A percentile compares a stretch with the other conserved stretches of the same genome.
Conservation (phyloP, 2,329 filamentous ascomycete genomes). For the Tolypocladium sp. region DNA sequence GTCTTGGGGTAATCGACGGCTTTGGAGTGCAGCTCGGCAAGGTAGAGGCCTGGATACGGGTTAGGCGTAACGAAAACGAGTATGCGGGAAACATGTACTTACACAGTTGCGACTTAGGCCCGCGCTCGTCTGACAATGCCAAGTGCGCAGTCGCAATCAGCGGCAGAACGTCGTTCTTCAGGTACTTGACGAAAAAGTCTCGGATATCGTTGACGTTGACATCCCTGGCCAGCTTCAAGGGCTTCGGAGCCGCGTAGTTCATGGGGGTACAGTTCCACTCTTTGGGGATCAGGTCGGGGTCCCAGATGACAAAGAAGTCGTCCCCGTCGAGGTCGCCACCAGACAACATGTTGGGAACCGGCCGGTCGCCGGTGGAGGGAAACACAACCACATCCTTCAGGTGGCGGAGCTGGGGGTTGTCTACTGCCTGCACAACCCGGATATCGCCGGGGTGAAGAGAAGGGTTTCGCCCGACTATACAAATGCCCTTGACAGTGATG, state of each 20-base stretch:
- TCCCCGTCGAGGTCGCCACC: slow-evolving; percentile 94
- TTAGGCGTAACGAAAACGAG: background rate
- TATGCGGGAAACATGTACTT: slow-evolving; percentile 17
- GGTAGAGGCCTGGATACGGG: slow-evolving; percentile 41
- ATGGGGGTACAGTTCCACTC: slow-evolving; percentile 69
- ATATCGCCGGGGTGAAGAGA: slow-evolving; percentile 91
- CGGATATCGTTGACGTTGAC: slow-evolving; percentile 68
- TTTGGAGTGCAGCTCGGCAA: slow-evolving; percentile 76
- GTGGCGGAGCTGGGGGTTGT: slow-evolving; percentile 63
- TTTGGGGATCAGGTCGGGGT: slow-evolving; percentile 59
- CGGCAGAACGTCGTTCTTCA: slow-evolving; percentile 80
- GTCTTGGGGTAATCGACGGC: slow-evolving; percentile 95
- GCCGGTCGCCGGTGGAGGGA: slow-evolving; percentile 71
- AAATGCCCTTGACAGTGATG: slow-evolving; percentile 63
- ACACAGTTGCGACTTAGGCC: slow-evolving; percentile 63
- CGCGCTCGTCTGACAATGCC: slow-evolving; percentile 61
- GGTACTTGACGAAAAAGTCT: slow-evolving; percentile 82
- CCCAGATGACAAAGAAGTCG: slow-evolving; percentile 93
- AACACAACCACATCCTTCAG: slow-evolving; percentile 82
- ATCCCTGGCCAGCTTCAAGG: slow-evolving; percentile 45
- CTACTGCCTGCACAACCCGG: slow-evolving; percentile 75
- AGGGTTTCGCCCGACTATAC: slow-evolving; percentile 82
- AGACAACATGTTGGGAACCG: slow-evolving; percentile 88
- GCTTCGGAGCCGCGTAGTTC: slow-evolving; percentile 56
- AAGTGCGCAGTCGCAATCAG: slow-evolving; percentile 77